phyloP scores from a whole-genome alignment of 306 rosid species.

The Medicago truncatula region DNA sequence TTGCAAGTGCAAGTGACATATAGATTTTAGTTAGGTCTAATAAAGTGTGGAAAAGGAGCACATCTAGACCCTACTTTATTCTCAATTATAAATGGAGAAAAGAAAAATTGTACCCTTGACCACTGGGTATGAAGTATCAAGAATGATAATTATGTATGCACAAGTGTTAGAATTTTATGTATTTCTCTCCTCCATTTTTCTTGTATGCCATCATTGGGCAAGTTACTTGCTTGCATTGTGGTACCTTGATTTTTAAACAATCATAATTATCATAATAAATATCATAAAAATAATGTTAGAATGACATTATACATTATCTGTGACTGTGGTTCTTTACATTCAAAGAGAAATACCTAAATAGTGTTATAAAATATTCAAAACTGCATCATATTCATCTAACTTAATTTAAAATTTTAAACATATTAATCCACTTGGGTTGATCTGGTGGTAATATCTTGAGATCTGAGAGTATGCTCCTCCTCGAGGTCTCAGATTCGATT shows the following conservation, averaged over 20 bases:
- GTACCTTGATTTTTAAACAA: slow-evolving; percentile 38
- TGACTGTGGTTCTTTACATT: too few relatives aligned
- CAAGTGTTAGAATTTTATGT: neutral
- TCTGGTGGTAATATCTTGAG: too few relatives aligned
- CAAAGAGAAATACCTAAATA: too few relatives aligned
- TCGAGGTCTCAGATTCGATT: too few relatives aligned
- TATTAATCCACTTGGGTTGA: too few relatives aligned
- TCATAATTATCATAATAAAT: too few relatives aligned
- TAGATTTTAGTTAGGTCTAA: neutral
- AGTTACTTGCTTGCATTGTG: slow-evolving; percentile 32
- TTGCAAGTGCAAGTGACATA: neutral
- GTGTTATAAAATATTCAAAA: too few relatives aligned
- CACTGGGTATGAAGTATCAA: slow-evolving; percentile 22
- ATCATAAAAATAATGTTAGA: too few relatives aligned
- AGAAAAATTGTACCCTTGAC: slow-evolving; percentile 42
- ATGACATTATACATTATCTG: too few relatives aligned
- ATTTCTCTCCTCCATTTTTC: slow-evolving; percentile 2
- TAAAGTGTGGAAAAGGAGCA: neutral
- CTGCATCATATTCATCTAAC: too few relatives aligned
- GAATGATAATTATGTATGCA: slow-evolving; percentile 25
- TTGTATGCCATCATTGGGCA: slow-evolving; percentile 31
- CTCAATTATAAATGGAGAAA: slow-evolving; percentile 1
- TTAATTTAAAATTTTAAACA: too few relatives aligned
- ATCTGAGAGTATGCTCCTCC: too few relatives aligned
- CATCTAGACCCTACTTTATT: slow-evolving; percentile 22